These are phyloP conservation scores for Mrakia hoshinonis DNA, from an alignment of 768 basidiomycete species.

Conservation along the genomic window DNA sequence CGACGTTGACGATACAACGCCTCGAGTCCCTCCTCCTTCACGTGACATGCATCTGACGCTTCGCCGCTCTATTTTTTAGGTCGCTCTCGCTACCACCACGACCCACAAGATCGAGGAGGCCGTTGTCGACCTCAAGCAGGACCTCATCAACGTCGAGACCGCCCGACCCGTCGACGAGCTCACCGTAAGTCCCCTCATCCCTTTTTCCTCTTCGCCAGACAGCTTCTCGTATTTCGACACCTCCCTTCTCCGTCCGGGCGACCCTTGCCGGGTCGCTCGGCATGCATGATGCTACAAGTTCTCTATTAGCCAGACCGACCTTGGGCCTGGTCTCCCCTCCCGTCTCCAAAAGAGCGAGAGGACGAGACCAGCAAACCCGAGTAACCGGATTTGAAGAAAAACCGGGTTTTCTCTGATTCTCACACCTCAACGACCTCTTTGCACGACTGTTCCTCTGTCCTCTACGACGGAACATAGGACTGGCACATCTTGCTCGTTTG, in stretches of 20 bases:
- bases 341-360: too few species aligned
- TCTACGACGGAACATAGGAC: too few species aligned
- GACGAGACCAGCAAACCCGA: too few species aligned
- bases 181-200: slow-evolving; percentile 55
- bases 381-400: too few species aligned
- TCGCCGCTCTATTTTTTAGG: slow-evolving; percentile 49
- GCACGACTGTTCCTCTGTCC: too few species aligned
- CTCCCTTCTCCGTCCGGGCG: background rate
- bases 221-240: slow-evolving; percentile 4
- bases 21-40: background rate
- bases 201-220: background rate
- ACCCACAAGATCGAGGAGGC: slow-evolving; percentile 82
- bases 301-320: background rate
- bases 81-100: slow-evolving; percentile 80
- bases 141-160: slow-evolving; percentile 92
- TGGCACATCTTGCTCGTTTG: background rate
- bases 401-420: too few species aligned
- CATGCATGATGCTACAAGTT: background rate
- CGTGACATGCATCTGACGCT: background rate
- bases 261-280: too few species aligned
- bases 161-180: slow-evolving; percentile 96
- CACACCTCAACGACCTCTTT: too few species aligned
- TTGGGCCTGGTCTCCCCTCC: background rate
- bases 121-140: slow-evolving; percentile 79
- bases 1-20: too few species aligned